These are phyloP conservation scores for Kalaharituber pfeilii DNA, from an alignment of 2,329 filamentous ascomycete species.

Conservation along the genomic window DNA sequence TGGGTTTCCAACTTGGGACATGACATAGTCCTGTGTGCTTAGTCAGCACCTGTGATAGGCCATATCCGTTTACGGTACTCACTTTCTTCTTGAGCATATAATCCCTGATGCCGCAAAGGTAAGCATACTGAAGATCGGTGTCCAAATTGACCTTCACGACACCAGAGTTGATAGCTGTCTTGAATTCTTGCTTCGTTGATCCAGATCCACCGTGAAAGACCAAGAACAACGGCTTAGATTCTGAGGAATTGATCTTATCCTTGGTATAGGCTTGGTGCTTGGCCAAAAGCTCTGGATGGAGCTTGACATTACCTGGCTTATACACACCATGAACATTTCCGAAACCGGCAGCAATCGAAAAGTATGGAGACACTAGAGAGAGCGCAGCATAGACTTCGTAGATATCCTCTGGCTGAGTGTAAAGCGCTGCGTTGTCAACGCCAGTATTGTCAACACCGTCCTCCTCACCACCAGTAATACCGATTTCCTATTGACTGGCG, in stretches of 20 bases:
- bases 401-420: conserved; percentile 96
- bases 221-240: conserved; percentile 91
- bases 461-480: conserved; percentile 93
- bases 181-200: conserved; percentile 77
- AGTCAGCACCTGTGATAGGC: not conserved
- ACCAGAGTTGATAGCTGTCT: conserved; percentile 73
- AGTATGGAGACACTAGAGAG: conserved; percentile 75
- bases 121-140: conserved; percentile 93
- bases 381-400: conserved; percentile 79
- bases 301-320: conserved; percentile 92
- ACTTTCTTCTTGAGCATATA: conserved; percentile 76
- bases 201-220: conserved; percentile 98
- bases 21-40: conserved; percentile 50
- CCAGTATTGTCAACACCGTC: conserved; percentile 97
- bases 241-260: conserved; percentile 52
- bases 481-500: conserved; percentile 43
- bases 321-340: conserved; percentile 99
- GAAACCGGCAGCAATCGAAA: conserved; percentile 95
- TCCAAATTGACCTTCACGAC: conserved; percentile 99
- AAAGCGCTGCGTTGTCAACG: conserved; percentile 90
- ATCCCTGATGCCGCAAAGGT: conserved; percentile 81
- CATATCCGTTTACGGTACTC: no score
- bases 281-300: conserved; percentile 84
- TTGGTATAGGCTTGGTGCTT: conserved; percentile 93
- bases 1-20: conserved; percentile 78